These are phyloP conservation scores for Lithospermum erythrorhizon DNA, from an alignment of 257 asterid species.

Conservation along the genomic window DNA sequence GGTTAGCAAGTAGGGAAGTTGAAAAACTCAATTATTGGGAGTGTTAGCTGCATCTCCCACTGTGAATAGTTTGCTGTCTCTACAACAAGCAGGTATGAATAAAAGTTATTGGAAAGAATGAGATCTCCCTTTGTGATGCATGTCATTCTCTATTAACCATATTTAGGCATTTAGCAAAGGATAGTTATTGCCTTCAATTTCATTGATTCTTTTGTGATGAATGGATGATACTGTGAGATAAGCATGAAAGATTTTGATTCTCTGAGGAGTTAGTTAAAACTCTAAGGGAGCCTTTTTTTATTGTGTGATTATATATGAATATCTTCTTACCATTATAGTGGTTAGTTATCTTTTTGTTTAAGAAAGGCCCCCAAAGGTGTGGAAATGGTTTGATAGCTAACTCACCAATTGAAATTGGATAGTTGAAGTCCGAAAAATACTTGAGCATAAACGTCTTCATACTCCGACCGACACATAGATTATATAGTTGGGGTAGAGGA, in stretches of 20 bases:
- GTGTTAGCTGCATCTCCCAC: constrained; percentile 5
- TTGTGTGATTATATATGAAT: constrained; percentile 9
- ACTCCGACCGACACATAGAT: no score
- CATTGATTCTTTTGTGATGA: constrained; percentile 32
- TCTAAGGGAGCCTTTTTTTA: not conserved
- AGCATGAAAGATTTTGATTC: not conserved
- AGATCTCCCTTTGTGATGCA: no score
- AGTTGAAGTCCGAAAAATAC: no score
- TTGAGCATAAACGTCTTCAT: no score
- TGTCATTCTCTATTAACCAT: constrained; percentile 25
- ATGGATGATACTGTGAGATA: constrained; percentile 7
- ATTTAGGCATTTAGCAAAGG: constrained; percentile 37
- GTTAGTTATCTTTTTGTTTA: not conserved
- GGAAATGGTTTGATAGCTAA: not conserved
- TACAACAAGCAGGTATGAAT: constrained; percentile 15
- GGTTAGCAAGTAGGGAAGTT: constrained; percentile 10
- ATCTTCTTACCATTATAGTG: not conserved
- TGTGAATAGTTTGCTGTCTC: constrained; percentile 7
- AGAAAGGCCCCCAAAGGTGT: not conserved
- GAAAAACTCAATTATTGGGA: constrained; percentile 17
- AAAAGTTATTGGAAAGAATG: constrained; percentile 27
- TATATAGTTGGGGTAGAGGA: no score
- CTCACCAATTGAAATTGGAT: no score
- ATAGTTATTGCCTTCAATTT: constrained; percentile 17
- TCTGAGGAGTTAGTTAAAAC: not conserved